Evolutionary conservation across 1,139 yeast species (phyloP), one percentile per base, ranked within the genome.

Genomic region (Waltiozyma solani): DNA sequence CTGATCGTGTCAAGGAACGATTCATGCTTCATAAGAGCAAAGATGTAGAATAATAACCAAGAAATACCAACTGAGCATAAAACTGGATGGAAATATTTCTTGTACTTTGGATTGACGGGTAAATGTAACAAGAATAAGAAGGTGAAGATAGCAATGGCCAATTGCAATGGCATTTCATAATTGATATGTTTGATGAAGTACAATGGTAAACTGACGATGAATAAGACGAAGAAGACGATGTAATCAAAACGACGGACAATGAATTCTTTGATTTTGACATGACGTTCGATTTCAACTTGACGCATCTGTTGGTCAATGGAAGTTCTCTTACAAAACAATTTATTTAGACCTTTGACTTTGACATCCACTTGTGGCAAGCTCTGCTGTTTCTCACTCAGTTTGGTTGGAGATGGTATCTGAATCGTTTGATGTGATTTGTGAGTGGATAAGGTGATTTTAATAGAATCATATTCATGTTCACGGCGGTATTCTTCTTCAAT

Each of bases 71-170:
- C 81, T 45, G 79, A 73, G 21, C 80, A 63, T 39, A 83, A 60
- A 31, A 83, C 81, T 0, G 94, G 94, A 52, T 83, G 93, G 23
- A 83, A 45, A 63, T 62, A 71, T 54, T 58, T 67, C 57, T 65
- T 69, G 62, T 50, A 71, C 45, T 49, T 65, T 32, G 57, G 74
- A 56, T 73, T 73, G 17, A 31, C 9, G 13, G 79, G 76, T 5
- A 81, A 79, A 40, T 70, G 71, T 51, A 76, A 76, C 31, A 79
- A 59, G 17, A 82, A 50, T 19, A 80, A 67, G 15, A 82, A 58
- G n/a, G 56, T 51, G 34, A 44, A 40, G n/a, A 58, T 48, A 3
- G 60, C 73, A 26, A 79, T 59, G 14, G 77, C 69, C 37, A 81
- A 56, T 44, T 83, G 89, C 44, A 78, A 71, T 3, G 80, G 77